Evolutionary conservation across 352 stramenopile species (phyloP).

Genomic region (Globisporangium okanoganense): DNA sequence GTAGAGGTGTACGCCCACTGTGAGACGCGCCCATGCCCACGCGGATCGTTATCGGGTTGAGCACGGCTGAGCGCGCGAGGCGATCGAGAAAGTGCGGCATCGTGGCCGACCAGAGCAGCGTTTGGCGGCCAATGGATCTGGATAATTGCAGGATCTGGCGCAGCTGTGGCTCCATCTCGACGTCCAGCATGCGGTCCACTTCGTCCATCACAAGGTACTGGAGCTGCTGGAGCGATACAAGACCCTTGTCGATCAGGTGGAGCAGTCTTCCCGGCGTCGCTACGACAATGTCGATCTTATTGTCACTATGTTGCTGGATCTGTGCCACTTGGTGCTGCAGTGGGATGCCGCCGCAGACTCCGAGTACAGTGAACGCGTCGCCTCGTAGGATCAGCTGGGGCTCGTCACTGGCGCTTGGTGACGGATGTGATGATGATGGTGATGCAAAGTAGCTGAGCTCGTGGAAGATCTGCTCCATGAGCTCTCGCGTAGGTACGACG

Average conservation of each 20-base stretch:
- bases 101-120: constrained; percentile 95
- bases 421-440: no score
- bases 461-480: constrained; percentile 93
- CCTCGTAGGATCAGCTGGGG: constrained; percentile 37
- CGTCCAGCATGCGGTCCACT: constrained; percentile 95
- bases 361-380: constrained; percentile 23
- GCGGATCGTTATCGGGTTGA: constrained; percentile 90
- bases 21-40: constrained; percentile 63
- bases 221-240: constrained; percentile 29
- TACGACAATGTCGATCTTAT: constrained; percentile 26
- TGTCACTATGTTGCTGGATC: constrained; percentile 28
- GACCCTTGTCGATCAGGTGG: constrained; percentile 32
- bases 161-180: constrained; percentile 90
- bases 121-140: constrained; percentile 64
- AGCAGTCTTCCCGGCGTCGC: constrained; percentile 57
- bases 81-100: constrained; percentile 87
- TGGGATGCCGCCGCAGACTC: constrained; percentile 42
- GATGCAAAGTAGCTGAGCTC: constrained; percentile 41
- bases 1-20: constrained; percentile 40
- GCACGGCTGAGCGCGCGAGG: constrained; percentile 91
- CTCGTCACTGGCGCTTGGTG: constrained; percentile 7
- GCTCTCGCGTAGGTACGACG: constrained; percentile 94
- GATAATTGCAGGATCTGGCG: constrained; percentile 89
- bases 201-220: constrained; percentile 93
- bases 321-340: constrained; percentile 28